Conservation (phyloP, 305 asterid genomes). For the Coffea humblotiana region DNA sequence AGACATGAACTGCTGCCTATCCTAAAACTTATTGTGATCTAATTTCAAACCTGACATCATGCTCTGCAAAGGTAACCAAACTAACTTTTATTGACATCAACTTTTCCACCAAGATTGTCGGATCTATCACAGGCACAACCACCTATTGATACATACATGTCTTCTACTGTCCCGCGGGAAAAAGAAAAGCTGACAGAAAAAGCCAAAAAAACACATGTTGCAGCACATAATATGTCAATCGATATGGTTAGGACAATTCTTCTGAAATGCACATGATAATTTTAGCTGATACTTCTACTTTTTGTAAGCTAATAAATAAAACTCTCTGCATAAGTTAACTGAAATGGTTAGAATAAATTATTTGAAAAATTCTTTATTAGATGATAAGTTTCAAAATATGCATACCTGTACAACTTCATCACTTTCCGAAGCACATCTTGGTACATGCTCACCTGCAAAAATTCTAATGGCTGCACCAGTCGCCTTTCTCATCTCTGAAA, state of each 20-base stretch:
- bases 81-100: neutral
- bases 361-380: neutral
- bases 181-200: neutral
- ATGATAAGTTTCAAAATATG: neutral
- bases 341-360: neutral
- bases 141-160: neutral
- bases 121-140: neutral
- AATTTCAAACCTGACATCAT: neutral
- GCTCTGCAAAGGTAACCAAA: neutral
- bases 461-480: slow-evolving; percentile 57
- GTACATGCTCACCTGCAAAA: slow-evolving; percentile 56
- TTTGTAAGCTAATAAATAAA: neutral
- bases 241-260: too few species aligned
- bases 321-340: neutral
- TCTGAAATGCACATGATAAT: too few species aligned
- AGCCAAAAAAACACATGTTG: neutral
- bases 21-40: neutral
- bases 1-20: neutral
- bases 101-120: neutral
- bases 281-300: neutral
- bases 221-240: neutral
- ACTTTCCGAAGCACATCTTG: slow-evolving; percentile 51
- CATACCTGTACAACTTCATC: slow-evolving; percentile 66
- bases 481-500: slow-evolving; percentile 69
- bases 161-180: neutral